phyloP scores from a whole-genome alignment of 257 asterid genomes.

The Mitragyna speciosa region DNA sequence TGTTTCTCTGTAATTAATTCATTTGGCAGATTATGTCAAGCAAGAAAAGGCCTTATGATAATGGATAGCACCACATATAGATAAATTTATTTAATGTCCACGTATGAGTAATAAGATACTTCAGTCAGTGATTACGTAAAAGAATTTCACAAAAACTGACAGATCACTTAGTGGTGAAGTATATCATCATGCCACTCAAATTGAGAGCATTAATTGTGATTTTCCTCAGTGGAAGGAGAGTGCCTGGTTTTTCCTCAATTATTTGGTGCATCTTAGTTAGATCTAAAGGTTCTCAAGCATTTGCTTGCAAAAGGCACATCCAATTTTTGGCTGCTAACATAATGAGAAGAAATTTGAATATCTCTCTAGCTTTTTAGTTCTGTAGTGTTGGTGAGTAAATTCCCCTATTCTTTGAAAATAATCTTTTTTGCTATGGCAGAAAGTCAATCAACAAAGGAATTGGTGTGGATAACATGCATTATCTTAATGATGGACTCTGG shows the following conservation, averaged over 20 bases:
- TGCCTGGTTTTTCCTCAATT: background rate
- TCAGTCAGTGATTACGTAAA: no score
- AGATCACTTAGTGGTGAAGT: background rate
- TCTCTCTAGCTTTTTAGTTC: background rate
- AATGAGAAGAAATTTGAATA: background rate
- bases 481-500: conserved; percentile 99
- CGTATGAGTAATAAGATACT: no score
- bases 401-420: conserved; percentile 13
- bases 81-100: background rate
- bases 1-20: background rate
- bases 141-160: background rate
- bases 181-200: background rate
- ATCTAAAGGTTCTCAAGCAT: background rate
- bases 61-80: background rate
- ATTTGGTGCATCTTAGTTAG: background rate
- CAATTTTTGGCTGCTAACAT: background rate
- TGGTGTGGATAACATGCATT: conserved; percentile 97
- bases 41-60: background rate
- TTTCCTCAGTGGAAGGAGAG: background rate
- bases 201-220: background rate
- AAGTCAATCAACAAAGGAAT: conserved; percentile 84
- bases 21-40: background rate
- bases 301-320: background rate
- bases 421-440: conserved; percentile 46
- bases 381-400: background rate